Percentiles rank a stretch among this genome's conserved stretches.
Evolutionary conservation across 352 stramenopile species (phyloP).

Genomic region (Phytophthora chlamydospora): DNA sequence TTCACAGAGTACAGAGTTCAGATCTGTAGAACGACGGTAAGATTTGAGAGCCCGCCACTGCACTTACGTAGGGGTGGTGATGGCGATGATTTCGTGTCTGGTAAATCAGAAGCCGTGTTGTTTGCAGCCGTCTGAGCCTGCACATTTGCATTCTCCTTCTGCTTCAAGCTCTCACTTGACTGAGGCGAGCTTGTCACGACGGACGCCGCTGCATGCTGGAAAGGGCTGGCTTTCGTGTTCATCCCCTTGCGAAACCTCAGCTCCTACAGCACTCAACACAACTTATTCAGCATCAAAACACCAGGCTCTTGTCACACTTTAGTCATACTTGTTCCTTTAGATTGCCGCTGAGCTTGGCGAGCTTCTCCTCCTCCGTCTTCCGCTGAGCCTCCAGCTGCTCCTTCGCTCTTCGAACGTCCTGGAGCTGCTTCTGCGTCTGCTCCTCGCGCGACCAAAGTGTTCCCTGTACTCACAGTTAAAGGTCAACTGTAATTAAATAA

Average conservation of each 20-base stretch:
- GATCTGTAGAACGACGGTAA: background rate
- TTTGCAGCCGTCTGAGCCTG: background rate
- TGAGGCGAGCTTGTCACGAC: constrained; percentile 13
- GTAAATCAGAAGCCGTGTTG: background rate
- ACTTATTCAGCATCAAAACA: constrained; percentile 1
- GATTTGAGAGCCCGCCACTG: background rate
- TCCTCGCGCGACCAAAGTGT: constrained; percentile 55
- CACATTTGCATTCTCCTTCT: constrained; percentile 9
- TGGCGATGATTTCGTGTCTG: background rate
- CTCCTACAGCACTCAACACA: constrained; percentile 25
- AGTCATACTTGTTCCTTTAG: constrained; percentile 39
- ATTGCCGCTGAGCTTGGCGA: constrained; percentile 37
- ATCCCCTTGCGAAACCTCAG: constrained; percentile 35
- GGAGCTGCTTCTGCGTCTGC: constrained; percentile 52
- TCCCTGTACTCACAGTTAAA: constrained; percentile 23
- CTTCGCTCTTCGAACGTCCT: constrained; percentile 38
- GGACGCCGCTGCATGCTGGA: constrained; percentile 35
- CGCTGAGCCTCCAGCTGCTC: constrained; percentile 40
- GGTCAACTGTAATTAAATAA: too few species aligned
- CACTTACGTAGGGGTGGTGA: constrained; percentile 17
- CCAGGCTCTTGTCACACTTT: background rate
- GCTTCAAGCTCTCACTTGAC: background rate
- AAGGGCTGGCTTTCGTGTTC: constrained; percentile 18
- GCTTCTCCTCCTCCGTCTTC: constrained; percentile 36
- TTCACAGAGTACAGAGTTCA: background rate